Percentiles rank a stretch among this genome's conserved stretches.
phyloP scores from a whole-genome alignment of 2,329 filamentous ascomycete genomes.

The Drechslera avenae region DNA sequence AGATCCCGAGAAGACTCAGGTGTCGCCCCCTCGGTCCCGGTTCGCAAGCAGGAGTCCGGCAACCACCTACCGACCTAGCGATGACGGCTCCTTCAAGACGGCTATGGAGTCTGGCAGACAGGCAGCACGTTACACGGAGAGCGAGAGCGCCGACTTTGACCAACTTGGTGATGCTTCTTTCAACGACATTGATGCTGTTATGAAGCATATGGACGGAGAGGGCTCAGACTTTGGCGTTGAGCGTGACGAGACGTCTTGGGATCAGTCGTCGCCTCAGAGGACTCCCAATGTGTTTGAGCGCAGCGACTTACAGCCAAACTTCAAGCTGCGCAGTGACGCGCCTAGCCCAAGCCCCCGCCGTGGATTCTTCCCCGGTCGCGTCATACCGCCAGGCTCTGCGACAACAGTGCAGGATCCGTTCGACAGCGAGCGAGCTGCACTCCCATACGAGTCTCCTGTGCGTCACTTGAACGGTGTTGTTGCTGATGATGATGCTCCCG shows the following conservation, averaged over 20 bases:
- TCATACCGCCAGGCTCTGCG: slow-evolving; percentile 40
- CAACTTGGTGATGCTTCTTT: slow-evolving; percentile 58
- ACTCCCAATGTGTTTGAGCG: slow-evolving; percentile 42
- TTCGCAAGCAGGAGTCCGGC: slow-evolving; percentile 45
- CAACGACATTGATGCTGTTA: slow-evolving; percentile 89
- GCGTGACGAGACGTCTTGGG: slow-evolving; percentile 58
- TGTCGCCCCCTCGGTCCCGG: slow-evolving; percentile 27
- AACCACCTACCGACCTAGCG: slow-evolving; percentile 49
- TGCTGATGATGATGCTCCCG: slow-evolving; percentile 77
- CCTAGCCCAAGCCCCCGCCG: slow-evolving; percentile 74
- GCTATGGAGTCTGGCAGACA: slow-evolving; percentile 43
- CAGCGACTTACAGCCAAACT: slow-evolving; percentile 41
- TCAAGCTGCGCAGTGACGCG: slow-evolving; percentile 67
- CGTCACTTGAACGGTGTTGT: slow-evolving; percentile 67
- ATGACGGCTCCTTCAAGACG: slow-evolving; percentile 48
- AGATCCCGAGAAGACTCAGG: slow-evolving; percentile 27
- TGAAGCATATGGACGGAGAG: slow-evolving; percentile 79
- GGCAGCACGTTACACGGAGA: slow-evolving; percentile 40
- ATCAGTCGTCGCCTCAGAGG: slow-evolving; percentile 41
- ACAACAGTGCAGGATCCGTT: slow-evolving; percentile 58
- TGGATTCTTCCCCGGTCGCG: slow-evolving; percentile 39
- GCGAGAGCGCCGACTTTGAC: slow-evolving; percentile 46
- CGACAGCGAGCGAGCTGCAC: slow-evolving; percentile 66
- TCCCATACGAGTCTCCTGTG: slow-evolving; percentile 61
- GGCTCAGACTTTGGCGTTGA: slow-evolving; percentile 78